These are phyloP conservation scores for Deinandra increscens DNA, from an alignment of 129 eudicot species.

Conservation along the genomic window DNA sequence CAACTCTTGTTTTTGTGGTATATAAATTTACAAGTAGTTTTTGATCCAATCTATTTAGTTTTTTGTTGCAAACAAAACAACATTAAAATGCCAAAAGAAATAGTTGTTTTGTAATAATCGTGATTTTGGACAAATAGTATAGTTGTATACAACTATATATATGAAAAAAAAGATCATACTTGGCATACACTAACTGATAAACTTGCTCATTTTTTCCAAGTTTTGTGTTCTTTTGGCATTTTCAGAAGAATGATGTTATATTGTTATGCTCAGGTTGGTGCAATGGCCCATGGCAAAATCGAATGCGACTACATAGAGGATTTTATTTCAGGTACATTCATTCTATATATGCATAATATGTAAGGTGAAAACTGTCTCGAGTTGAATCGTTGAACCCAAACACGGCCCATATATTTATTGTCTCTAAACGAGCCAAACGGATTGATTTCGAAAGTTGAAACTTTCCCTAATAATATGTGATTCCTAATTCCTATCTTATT, in stretches of 20 bases:
- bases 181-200: no score
- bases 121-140: neutral
- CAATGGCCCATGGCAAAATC: slow-evolving; percentile 97
- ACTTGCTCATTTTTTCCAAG: neutral
- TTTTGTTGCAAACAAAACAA: neutral
- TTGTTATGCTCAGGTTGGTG: slow-evolving; percentile 63
- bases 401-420: neutral
- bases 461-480: neutral
- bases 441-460: neutral
- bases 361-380: neutral
- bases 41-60: neutral
- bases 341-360: slow-evolving; percentile 6
- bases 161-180: neutral
- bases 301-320: slow-evolving; percentile 77
- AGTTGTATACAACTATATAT: neutral
- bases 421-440: neutral
- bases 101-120: neutral
- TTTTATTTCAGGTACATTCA: slow-evolving; percentile 69
- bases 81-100: neutral
- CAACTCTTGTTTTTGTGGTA: slow-evolving; percentile 90
- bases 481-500: neutral
- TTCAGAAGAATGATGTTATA: neutral
- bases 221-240: neutral
- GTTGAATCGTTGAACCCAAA: neutral
- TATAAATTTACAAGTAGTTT: slow-evolving; percentile 9